A percentile compares a stretch with the other conserved stretches of the same genome.
Conservation (phyloP, 305 asterid genomes). For the Rubia peregrina region DNA sequence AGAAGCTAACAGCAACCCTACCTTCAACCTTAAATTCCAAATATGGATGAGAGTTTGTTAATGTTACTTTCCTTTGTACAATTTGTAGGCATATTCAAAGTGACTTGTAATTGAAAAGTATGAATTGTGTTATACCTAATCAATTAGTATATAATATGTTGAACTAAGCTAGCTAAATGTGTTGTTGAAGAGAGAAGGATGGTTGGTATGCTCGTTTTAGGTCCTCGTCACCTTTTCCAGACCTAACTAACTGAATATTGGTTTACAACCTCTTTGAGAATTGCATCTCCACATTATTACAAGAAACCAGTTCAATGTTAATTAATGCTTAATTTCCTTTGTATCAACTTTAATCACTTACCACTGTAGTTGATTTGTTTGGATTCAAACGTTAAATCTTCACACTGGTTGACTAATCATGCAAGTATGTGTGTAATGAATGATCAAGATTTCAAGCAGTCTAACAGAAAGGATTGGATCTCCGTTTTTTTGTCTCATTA, state of each 20-base stretch:
- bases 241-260: conserved; percentile 39
- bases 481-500: no score
- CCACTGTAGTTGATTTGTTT: no score
- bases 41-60: conserved; percentile 12
- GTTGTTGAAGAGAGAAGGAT: conserved; percentile 14
- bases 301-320: no score
- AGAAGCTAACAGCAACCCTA: conserved; percentile 10
- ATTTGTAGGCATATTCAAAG: background rate
- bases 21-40: background rate
- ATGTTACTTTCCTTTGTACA: background rate
- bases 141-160: background rate
- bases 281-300: conserved; percentile 16
- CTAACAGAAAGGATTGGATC: background rate
- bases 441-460: background rate
- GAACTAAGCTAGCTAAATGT: background rate
- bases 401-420: no score
- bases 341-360: no score
- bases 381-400: no score
- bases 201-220: conserved; percentile 41
- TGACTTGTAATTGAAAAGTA: background rate
- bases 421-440: no score
- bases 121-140: conserved; percentile 7
- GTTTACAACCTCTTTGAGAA: conserved; percentile 13
- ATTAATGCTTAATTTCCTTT: no score
- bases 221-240: conserved; percentile 37